Base-by-base conservation (phyloP, 1,284 basidiomycete species). In the Malassezia arunalokei region DNA sequence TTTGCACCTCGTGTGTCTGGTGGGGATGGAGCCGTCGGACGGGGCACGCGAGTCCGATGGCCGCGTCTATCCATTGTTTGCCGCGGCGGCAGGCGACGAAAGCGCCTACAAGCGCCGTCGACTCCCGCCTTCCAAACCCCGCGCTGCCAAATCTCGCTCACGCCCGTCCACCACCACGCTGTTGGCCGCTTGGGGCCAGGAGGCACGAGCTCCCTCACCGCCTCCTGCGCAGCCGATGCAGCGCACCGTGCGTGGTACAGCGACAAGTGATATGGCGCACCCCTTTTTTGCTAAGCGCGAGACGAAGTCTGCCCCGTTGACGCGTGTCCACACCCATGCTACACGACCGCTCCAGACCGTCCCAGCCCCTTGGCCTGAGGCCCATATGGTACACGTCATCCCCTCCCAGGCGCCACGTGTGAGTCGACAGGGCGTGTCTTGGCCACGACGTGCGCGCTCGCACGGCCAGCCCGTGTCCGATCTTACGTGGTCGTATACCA, bases 201-300 rank as follows among this genome's bases (percentile, higher is more conserved):
- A 27, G 35, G 27, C 44, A 20, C 35, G 5, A 35, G 17, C 14
- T 24, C 14, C 33, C 12, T 3, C 12, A 6, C 14, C 20, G 17
- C 28, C 33, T 24, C 35, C 29, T 17, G 31, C 8, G 32, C 5
- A 35, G 47, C 46, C 52, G 3, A 29, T 49, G 9, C 42, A 38
- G 29, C 52, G 53, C 30, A 24, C 40, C 8, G 54, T 56, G 49
- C 54, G 54, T 9, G 54, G 54, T 6, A 51, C 49, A 11, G n/a
- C 42, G 8, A 24, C 35, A 14, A 30, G 32, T 30, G 44, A 29
- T 29, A 27, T 24, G 15, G 30, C 14, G 41, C 54, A 56, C 28
- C 49, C 54, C 2, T 52, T 56, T 12, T 56, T 56, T 38, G 44
- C 54, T 12, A 41, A 56, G 45, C 49, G 54, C 29, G 30, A 39